These are phyloP conservation scores for Ophiobolus disseminans DNA, from an alignment of 2,329 filamentous ascomycete species.

Conservation along the genomic window DNA sequence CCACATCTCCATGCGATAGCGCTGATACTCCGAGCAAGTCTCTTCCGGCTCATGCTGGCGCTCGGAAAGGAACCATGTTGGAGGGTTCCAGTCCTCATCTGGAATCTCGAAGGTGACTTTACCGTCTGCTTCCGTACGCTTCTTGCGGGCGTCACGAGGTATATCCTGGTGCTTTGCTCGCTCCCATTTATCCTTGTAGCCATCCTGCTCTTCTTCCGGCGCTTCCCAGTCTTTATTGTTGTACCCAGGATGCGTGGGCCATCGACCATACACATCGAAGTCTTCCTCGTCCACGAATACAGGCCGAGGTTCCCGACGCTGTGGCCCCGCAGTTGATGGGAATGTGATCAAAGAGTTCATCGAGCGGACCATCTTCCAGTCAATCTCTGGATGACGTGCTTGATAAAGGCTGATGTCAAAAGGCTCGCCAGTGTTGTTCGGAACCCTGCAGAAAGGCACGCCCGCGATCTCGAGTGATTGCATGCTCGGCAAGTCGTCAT, in stretches of 20 bases:
- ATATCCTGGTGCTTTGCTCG: not conserved
- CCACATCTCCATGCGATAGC: not conserved
- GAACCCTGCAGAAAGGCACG: not conserved
- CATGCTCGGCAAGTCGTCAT: not conserved
- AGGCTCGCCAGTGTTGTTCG: not conserved
- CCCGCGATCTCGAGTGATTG: not conserved
- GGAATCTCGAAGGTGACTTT: conserved; percentile 5
- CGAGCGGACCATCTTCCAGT: conserved; percentile 9
- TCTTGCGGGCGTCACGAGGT: not conserved
- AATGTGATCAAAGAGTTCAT: not conserved
- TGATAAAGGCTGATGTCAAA: not conserved
- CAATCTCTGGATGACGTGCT: not conserved
- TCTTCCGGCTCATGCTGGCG: not conserved
- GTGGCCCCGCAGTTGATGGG: not conserved
- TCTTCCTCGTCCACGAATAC: not conserved
- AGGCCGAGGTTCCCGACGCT: not conserved
- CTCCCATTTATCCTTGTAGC: not conserved
- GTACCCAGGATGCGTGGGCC: conserved; percentile 9
- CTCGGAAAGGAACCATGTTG: not conserved
- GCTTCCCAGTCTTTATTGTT: not conserved
- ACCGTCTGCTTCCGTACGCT: not conserved
- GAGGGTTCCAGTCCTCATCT: not conserved
- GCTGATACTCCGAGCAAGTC: not conserved
- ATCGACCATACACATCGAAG: conserved; percentile 4
- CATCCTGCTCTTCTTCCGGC: not conserved